Conservation (phyloP, 352 stramenopile genomes). For the Plasmopara viticola region DNA sequence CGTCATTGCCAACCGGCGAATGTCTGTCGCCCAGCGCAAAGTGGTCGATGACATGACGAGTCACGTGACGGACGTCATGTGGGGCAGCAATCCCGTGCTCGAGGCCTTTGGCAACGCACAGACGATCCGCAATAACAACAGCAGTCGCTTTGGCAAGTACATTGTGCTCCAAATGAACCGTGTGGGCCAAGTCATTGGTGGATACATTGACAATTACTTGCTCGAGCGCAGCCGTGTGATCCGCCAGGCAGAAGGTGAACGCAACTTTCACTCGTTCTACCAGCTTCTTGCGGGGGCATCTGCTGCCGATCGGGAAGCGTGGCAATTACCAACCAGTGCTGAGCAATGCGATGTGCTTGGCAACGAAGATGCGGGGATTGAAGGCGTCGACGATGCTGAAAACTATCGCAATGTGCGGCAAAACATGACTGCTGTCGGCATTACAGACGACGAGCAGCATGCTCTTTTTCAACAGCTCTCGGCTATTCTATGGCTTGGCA, state of each 20-base stretch:
- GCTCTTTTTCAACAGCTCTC: constrained; percentile 74
- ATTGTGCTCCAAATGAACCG: constrained; percentile 83
- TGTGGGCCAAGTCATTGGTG: constrained; percentile 71
- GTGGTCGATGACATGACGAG: constrained; percentile 63
- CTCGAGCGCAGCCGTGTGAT: constrained; percentile 90
- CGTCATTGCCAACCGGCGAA: constrained; percentile 67
- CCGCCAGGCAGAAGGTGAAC: constrained; percentile 79
- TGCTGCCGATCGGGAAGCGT: constrained; percentile 39
- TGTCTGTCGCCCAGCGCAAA: constrained; percentile 72
- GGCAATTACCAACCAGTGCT: constrained; percentile 41
- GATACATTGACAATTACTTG: constrained; percentile 87
- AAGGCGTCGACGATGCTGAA: constrained; percentile 68
- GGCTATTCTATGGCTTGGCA: constrained; percentile 79
- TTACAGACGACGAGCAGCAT: constrained; percentile 62
- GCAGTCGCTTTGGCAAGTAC: constrained; percentile 82
- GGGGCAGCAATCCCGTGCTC: constrained; percentile 76
- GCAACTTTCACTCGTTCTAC: constrained; percentile 94
- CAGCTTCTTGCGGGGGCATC: constrained; percentile 79
- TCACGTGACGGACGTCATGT: constrained; percentile 70
- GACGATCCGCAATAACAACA: constrained; percentile 87
- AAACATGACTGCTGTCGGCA: constrained; percentile 67
- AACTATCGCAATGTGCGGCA: constrained; percentile 54
- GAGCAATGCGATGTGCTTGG: constrained; percentile 64
- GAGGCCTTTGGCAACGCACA: constrained; percentile 83
- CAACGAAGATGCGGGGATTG: constrained; percentile 60